phyloP scores from a whole-genome alignment of 192 early-diverging fungal species.

The Linnemannia exigua region DNA sequence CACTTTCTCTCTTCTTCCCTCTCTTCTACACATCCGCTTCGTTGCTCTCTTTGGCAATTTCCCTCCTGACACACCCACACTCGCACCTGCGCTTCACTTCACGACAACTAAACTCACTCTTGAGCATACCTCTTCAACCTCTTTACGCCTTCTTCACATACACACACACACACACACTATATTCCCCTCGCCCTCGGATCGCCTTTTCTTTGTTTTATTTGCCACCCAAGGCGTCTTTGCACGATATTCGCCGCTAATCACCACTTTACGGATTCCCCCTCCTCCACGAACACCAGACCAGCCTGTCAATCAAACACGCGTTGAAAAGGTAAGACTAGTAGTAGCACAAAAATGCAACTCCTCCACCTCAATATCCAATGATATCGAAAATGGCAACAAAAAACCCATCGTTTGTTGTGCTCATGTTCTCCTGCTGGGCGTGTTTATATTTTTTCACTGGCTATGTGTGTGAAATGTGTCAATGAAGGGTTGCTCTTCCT shows the following conservation, averaged over 20 bases:
- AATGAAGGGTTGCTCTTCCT: background rate
- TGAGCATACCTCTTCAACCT: background rate
- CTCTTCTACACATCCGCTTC: background rate
- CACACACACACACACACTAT: background rate
- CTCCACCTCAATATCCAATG: background rate
- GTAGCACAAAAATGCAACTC: background rate
- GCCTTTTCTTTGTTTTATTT: constrained; percentile 1
- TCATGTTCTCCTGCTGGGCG: no score
- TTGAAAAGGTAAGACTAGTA: background rate
- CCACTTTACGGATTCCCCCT: background rate
- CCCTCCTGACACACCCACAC: background rate
- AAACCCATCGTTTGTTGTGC: no score
- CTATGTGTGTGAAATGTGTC: background rate
- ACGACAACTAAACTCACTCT: background rate
- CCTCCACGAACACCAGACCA: background rate
- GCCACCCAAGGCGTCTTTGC: background rate
- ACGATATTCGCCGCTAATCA: background rate
- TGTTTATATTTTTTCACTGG: background rate
- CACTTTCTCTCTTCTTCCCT: background rate
- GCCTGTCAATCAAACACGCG: constrained; percentile 9
- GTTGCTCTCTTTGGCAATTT: background rate
- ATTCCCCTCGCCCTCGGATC: background rate
- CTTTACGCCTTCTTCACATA: background rate
- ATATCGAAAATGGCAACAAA: background rate
- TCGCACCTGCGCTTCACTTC: background rate